Evolutionary conservation across 73 alveolate species (phyloP).

Genomic region (Tetrahymena elliotti): DNA sequence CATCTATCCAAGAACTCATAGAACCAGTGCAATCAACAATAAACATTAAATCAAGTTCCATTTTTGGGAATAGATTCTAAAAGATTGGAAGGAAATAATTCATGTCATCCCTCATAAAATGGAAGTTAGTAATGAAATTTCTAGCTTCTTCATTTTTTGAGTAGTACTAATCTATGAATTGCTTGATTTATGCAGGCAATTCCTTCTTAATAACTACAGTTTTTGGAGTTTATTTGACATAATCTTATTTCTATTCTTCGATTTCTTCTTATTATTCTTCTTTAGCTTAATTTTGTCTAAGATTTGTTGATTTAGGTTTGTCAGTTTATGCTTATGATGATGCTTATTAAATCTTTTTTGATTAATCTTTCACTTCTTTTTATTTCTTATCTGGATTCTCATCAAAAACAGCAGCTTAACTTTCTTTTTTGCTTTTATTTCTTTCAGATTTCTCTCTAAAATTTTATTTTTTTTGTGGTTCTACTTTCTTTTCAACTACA

Average conservation of each 20-base stretch:
- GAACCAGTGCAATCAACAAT: conserved; percentile 61
- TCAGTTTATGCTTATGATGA: no score
- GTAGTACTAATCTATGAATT: not conserved
- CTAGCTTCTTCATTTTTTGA: not conserved
- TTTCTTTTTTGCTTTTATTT: not conserved
- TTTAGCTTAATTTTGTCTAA: not conserved
- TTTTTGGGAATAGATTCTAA: not conserved
- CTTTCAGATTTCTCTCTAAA: not conserved
- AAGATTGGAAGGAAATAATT: not conserved
- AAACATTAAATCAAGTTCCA: conserved; percentile 51
- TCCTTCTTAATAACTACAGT: not conserved
- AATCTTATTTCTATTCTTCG: not conserved
- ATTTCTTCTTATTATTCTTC: not conserved
- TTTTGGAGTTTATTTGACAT: not conserved
- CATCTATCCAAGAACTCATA: conserved; percentile 48
- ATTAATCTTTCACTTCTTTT: not conserved
- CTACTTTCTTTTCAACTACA: not conserved
- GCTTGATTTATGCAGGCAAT: not conserved
- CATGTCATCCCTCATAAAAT: not conserved
- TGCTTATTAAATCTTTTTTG: not conserved
- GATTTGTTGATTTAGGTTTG: not conserved
- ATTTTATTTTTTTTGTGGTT: not conserved
- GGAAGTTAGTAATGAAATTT: not conserved
- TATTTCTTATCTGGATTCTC: not conserved
- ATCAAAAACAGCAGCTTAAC: not conserved